phyloP scores from a whole-genome alignment of 106 monocot species.

The Gastrodia elata region DNA sequence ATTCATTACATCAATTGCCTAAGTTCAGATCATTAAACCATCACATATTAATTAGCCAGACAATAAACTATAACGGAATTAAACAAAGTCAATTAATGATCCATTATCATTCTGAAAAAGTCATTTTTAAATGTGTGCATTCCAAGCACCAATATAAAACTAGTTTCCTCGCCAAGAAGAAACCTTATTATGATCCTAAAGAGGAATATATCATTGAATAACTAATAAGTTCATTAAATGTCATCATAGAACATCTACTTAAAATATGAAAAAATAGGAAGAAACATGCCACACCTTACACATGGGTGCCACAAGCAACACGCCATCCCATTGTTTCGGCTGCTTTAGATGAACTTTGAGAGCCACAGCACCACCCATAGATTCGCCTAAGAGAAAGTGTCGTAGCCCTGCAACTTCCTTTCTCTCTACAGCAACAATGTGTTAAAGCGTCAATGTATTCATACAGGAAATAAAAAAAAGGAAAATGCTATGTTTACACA shows the following conservation, averaged over 20 bases:
- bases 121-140: neutral
- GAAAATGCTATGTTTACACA: no score
- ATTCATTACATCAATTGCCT: neutral
- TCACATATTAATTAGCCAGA: neutral
- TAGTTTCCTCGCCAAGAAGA: neutral
- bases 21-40: neutral
- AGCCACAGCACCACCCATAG: constrained; percentile 98
- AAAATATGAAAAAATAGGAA: neutral
- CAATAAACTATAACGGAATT: neutral
- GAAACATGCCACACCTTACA: constrained; percentile 56
- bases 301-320: constrained; percentile 94
- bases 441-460: neutral
- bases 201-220: neutral
- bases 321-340: constrained; percentile 72
- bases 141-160: neutral
- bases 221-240: constrained; percentile 4
- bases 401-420: constrained; percentile 43
- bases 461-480: constrained; percentile 4
- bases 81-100: neutral
- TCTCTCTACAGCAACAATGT: constrained; percentile 23
- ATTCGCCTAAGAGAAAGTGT: constrained; percentile 82
- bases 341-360: constrained; percentile 78
- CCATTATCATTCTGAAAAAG: neutral
- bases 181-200: neutral
- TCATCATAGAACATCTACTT: neutral